Evolutionary conservation across 2,329 filamentous ascomycete species (phyloP).

Genomic region (Alternaria panax): DNA sequence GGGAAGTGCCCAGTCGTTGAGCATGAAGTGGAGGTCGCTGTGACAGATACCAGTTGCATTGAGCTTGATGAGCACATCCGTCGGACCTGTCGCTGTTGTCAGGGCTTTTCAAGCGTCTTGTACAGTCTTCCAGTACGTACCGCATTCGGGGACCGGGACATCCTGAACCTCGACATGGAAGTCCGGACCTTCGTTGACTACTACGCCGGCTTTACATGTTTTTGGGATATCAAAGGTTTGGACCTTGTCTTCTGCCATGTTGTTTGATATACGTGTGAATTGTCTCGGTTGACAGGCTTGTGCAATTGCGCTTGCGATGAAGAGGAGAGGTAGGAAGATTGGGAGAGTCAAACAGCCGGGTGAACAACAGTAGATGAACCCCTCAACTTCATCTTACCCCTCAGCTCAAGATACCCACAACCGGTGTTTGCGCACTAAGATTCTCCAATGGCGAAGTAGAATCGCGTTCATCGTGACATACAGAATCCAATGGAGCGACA

Average conservation of each 20-base stretch:
- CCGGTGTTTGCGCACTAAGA: not conserved
- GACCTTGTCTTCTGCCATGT: slow-evolving; percentile 37
- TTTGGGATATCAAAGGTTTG: slow-evolving; percentile 55
- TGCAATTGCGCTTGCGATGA: not conserved
- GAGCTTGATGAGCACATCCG: slow-evolving; percentile 64
- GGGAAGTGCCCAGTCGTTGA: slow-evolving; percentile 58
- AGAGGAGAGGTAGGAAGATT: not conserved
- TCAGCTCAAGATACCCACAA: not conserved
- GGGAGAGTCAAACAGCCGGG: not conserved
- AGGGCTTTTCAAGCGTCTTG: not conserved
- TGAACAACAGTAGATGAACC: slow-evolving; percentile 4
- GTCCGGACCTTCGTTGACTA: slow-evolving; percentile 60
- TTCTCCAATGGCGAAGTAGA: not conserved
- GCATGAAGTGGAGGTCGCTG: slow-evolving; percentile 65
- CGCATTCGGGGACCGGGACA: slow-evolving; percentile 58
- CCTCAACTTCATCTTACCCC: slow-evolving; percentile 7
- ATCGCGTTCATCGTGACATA: not conserved
- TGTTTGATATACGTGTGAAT: not conserved
- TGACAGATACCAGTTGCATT: slow-evolving; percentile 67
- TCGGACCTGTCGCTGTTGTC: slow-evolving; percentile 50
- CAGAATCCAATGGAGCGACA: not conserved
- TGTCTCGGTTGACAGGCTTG: not conserved
- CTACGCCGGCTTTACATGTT: slow-evolving; percentile 61
- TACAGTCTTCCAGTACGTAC: slow-evolving; percentile 33
- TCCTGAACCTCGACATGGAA: slow-evolving; percentile 58